Percentiles rank a stretch among this genome's conserved stretches.
phyloP scores from a whole-genome alignment of 805 yeast species.

The Starmerella stellata region DNA sequence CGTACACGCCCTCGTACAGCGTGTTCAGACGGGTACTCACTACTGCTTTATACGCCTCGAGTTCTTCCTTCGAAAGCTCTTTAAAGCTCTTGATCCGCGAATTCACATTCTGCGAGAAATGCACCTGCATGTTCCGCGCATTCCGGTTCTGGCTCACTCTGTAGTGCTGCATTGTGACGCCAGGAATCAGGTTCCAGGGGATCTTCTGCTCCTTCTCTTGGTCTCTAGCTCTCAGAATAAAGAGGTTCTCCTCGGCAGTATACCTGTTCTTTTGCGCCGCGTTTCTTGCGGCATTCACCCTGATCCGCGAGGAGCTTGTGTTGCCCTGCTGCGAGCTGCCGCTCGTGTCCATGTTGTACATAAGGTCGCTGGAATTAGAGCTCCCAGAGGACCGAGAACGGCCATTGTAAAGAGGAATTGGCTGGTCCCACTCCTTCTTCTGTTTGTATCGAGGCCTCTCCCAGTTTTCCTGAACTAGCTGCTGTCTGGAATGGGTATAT shows the following conservation, averaged over 20 bases:
- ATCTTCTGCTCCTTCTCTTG: neutral
- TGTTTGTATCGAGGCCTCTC: too few relatives aligned
- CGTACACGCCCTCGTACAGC: constrained; percentile 2
- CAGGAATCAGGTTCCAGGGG: constrained; percentile 2
- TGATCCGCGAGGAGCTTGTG: too few relatives aligned
- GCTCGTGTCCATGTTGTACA: too few relatives aligned
- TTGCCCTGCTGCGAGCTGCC: too few relatives aligned
- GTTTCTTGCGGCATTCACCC: too few relatives aligned
- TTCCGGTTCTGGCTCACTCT: constrained; percentile 1
- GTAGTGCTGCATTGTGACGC: neutral
- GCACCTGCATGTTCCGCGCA: constrained; percentile 9
- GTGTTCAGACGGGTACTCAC: neutral
- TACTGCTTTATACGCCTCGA: neutral
- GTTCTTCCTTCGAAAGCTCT: neutral
- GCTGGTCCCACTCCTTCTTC: too few relatives aligned
- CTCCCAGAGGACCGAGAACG: too few relatives aligned
- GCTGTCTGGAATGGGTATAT: too few relatives aligned
- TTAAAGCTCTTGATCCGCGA: neutral
- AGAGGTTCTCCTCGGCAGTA: constrained; percentile 3
- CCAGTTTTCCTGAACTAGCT: too few relatives aligned
- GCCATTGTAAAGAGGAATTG: too few relatives aligned
- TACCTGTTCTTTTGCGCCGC: constrained; percentile 1
- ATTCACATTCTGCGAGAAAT: constrained; percentile 7
- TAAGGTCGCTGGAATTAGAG: too few relatives aligned
- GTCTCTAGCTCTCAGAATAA: constrained; percentile 1